These are phyloP conservation scores for Fonsecaea pedrosoi DNA, from an alignment of 2,329 filamentous ascomycete species.

Conservation along the genomic window DNA sequence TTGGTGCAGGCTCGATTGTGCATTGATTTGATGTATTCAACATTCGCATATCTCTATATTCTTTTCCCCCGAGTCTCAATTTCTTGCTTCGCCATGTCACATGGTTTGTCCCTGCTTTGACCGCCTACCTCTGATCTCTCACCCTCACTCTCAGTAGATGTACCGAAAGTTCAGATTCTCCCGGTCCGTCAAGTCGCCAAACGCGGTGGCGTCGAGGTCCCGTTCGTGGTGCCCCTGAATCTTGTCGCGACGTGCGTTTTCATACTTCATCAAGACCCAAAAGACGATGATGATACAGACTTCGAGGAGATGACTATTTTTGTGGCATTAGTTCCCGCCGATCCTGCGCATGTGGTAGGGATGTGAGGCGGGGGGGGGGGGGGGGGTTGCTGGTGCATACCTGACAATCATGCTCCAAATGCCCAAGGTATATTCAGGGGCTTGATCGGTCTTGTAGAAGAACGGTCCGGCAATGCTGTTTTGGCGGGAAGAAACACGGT, in stretches of 20 bases:
- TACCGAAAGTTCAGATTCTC: slow-evolving; percentile 56
- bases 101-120: not conserved
- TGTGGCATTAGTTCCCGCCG: not conserved
- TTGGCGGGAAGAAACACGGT: not conserved
- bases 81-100: not conserved
- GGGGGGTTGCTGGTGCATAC: not conserved
- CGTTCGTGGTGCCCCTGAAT: slow-evolving; percentile 51
- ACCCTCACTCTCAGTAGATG: slow-evolving; percentile 28
- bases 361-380: not conserved
- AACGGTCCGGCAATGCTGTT: slow-evolving; percentile 63
- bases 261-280: slow-evolving; percentile 56
- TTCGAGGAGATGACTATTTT: slow-evolving; percentile 55
- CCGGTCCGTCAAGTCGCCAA: slow-evolving; percentile 61
- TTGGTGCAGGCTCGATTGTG: no score
- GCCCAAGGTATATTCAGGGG: slow-evolving; percentile 57
- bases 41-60: no score
- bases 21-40: no score
- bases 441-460: slow-evolving; percentile 65
- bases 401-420: slow-evolving; percentile 65
- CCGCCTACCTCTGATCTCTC: not conserved
- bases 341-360: no score
- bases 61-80: not conserved
- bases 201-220: slow-evolving; percentile 54
- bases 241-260: slow-evolving; percentile 59
- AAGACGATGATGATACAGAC: slow-evolving; percentile 54